Evolutionary conservation across 805 yeast species (phyloP), one percentile per base, ranked within the genome.

Genomic region (Schwanniomyces pseudopolymorphus): DNA sequence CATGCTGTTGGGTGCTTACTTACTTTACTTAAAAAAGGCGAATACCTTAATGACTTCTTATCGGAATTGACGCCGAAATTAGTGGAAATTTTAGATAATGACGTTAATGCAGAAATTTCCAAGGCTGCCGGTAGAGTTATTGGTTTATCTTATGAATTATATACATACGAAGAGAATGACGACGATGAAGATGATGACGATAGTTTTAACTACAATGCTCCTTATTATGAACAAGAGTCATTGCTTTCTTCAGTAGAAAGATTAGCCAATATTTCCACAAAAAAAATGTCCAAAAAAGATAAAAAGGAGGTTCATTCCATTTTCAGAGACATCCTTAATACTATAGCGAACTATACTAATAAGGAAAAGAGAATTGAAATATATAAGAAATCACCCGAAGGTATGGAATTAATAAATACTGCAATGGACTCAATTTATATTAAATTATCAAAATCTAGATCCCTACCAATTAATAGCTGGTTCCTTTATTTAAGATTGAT

Each of bases 281-380:
- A 83, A 47, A 79, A 74, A 43, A 58, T 82, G 3, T 77, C 84
- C 22, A 85, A 85, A 53, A 81, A 79, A 56, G 87, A 83, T 50
- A 84, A 81, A 59, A 77, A 76, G 48, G 81, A 78, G 33, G 70
- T 80, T 21, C 79, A 80, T 50, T 77, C 87, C 0, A 70, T 84
- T 1, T 81, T 83, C 60, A 71, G 83, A 56, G 85, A 84, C 48
- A 80, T 83, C 16, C 60, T 75, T 35, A 63, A 63, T 31, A 80
- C 85, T 0, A 65, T 83, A 9, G 70, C 69, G 42, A 57, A 58
- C 14, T 76, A 73, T 51, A 61, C 67, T 45, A 71, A 55, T 55
- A 63, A 43, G 43, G 67, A 51, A 49, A 64, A 50, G 40, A 59
- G 68, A 62, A 68, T 58, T 20, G 73, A 61, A 49, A 63, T 67